phyloP scores from a whole-genome alignment of 345 rosid species.

The Gossypium anomalum region DNA sequence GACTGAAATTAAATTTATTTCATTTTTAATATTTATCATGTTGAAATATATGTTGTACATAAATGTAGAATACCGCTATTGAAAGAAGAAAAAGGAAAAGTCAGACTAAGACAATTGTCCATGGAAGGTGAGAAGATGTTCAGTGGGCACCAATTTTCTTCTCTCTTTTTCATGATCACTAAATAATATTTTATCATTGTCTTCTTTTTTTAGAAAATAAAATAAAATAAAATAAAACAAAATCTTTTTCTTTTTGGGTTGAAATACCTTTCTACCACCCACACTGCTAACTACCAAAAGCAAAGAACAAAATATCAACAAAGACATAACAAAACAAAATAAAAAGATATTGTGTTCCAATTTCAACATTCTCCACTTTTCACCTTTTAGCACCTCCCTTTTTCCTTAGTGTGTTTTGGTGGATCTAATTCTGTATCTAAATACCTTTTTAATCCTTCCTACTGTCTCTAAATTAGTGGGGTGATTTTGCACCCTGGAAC shows the following conservation, averaged over 20 bases:
- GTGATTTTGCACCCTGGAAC: background rate
- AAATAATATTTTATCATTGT: constrained; percentile 17
- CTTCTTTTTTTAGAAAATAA: background rate
- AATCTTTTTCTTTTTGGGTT: constrained; percentile 13
- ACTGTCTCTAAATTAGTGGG: background rate
- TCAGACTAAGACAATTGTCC: background rate
- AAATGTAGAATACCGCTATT: too few species aligned
- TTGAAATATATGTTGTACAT: too few species aligned
- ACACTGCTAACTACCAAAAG: constrained; percentile 28
- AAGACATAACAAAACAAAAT: constrained; percentile 35
- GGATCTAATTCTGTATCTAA: constrained; percentile 33
- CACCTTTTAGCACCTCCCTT: constrained; percentile 4
- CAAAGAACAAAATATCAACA: constrained; percentile 27
- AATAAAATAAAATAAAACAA: too few species aligned
- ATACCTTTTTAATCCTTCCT: constrained; percentile 18
- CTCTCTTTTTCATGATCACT: background rate
- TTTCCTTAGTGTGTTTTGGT: constrained; percentile 18
- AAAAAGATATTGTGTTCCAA: constrained; percentile 24
- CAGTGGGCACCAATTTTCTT: constrained; percentile 8
- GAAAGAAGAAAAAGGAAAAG: background rate
- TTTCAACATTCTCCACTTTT: constrained; percentile 25
- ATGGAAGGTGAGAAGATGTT: constrained; percentile 2
- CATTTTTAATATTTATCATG: too few species aligned
- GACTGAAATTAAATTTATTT: too few species aligned
- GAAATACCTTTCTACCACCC: constrained; percentile 26